A percentile compares a stretch with the other conserved stretches of the same genome.
Evolutionary conservation across 2,329 filamentous ascomycete genomes (phyloP).

Genomic region (Neophaeococcomyces mojaviensis): DNA sequence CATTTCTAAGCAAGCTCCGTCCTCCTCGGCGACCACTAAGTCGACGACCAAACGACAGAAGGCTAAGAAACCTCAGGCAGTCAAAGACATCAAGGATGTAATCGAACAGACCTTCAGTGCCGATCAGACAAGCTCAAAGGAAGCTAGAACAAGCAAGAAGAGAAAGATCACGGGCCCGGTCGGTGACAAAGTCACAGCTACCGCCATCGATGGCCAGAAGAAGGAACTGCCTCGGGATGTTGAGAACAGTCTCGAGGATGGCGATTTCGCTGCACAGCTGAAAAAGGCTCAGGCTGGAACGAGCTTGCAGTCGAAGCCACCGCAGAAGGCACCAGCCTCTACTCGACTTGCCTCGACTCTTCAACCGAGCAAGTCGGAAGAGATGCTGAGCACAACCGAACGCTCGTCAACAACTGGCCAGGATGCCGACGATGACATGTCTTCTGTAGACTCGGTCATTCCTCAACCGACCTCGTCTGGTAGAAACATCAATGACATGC

Average conservation of each 20-base stretch:
- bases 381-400: constrained; percentile 44
- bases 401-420: constrained; percentile 66
- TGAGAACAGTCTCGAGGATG: constrained; percentile 59
- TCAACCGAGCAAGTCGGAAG: constrained; percentile 41
- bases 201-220: constrained; percentile 26
- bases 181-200: constrained; percentile 25
- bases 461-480: constrained; percentile 45
- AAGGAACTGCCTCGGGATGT: constrained; percentile 31
- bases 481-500: constrained; percentile 81
- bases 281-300: constrained; percentile 63
- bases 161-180: constrained; percentile 22
- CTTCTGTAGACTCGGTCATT: constrained; percentile 52
- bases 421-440: constrained; percentile 68
- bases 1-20: background rate
- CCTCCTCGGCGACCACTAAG: constrained; percentile 4
- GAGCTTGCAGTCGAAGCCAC: constrained; percentile 37
- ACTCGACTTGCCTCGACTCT: constrained; percentile 37
- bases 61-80: constrained; percentile 15
- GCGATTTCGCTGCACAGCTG: constrained; percentile 70
- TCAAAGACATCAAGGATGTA: constrained; percentile 14
- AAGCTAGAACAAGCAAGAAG: constrained; percentile 13
- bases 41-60: constrained; percentile 14
- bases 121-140: constrained; percentile 20
- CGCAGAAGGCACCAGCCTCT: constrained; percentile 24
- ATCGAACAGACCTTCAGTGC: constrained; percentile 14